Evolutionary conservation across 805 yeast genomes (phyloP).

Genomic region (Maudiozyma bulderi): DNA sequence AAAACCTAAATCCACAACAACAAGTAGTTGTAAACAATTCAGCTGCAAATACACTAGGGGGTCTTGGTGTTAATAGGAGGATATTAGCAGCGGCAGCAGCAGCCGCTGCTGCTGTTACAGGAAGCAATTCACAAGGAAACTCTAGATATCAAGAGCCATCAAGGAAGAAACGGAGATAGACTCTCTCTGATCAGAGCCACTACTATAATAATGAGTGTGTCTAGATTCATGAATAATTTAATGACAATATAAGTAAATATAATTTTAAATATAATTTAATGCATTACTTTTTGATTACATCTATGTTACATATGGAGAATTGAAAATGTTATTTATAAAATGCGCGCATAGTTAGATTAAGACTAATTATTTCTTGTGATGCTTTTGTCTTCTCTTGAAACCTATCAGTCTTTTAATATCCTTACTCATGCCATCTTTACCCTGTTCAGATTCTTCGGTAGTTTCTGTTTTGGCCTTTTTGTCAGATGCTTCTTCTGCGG

Average conservation of each 20-base stretch:
- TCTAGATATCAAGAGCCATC: constrained; percentile 18
- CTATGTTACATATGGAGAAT: background rate
- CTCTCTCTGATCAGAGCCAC: background rate
- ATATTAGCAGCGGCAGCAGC: constrained; percentile 32
- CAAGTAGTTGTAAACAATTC: constrained; percentile 15
- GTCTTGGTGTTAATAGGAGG: constrained; percentile 28
- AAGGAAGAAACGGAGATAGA: constrained; percentile 23
- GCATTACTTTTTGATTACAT: background rate
- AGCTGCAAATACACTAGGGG: constrained; percentile 23
- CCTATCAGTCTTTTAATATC: constrained; percentile 58
- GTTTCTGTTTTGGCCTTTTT: constrained; percentile 16
- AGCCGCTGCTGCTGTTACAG: constrained; percentile 31
- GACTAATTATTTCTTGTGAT: constrained; percentile 30
- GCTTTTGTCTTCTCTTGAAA: constrained; percentile 55
- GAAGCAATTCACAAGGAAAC: constrained; percentile 13
- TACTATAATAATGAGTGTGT: no score
- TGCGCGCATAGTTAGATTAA: background rate
- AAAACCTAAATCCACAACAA: constrained; percentile 14
- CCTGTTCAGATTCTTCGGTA: constrained; percentile 10
- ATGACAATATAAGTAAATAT: background rate
- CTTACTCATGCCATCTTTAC: constrained; percentile 36
- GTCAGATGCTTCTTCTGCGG: constrained; percentile 10
- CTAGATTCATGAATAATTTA: background rate
- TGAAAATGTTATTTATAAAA: background rate
- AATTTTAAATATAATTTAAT: background rate